A percentile compares a stretch with the other conserved stretches of the same genome.
Conservation (phyloP, 768 basidiomycete genomes). For the Thelephora aurantiotincta region DNA sequence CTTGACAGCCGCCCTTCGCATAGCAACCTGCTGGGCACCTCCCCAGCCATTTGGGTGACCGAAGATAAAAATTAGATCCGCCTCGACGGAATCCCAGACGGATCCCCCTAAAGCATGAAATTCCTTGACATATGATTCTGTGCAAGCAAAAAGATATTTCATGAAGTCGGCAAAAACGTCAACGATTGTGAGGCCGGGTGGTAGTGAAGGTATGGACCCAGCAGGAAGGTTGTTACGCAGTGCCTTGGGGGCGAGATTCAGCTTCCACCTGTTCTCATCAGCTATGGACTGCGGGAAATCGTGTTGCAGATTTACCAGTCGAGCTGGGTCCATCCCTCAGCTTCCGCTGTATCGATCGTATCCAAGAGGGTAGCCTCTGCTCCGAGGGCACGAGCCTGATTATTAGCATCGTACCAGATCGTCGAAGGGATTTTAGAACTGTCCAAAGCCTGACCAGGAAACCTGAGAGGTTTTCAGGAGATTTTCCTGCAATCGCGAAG, state of each 20-base stretch:
- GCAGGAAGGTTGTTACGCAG: not conserved
- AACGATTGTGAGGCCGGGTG: constrained; percentile 24
- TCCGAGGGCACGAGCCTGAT: not conserved
- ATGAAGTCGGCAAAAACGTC: constrained; percentile 35
- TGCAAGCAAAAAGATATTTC: constrained; percentile 28
- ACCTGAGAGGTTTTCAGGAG: not conserved
- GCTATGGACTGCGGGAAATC: not conserved
- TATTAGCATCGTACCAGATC: not conserved
- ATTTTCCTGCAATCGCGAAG: not conserved
- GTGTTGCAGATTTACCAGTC: not conserved
- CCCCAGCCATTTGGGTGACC: constrained; percentile 59
- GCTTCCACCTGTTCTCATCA: not conserved
- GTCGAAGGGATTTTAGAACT: not conserved
- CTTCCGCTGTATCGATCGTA: not conserved
- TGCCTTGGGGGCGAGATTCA: not conserved
- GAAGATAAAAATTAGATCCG: constrained; percentile 34
- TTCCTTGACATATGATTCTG: constrained; percentile 32
- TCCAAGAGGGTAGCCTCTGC: not conserved
- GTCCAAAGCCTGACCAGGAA: not conserved
- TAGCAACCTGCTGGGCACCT: constrained; percentile 39
- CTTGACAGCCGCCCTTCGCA: constrained; percentile 36
- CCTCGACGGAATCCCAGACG: constrained; percentile 31
- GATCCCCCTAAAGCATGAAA: constrained; percentile 27
- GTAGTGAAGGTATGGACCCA: constrained; percentile 16
- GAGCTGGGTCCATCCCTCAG: not conserved